Evolutionary conservation across 441 rosid genomes (phyloP), one percentile per base, ranked within the genome.

Genomic region (Dalechampia spathulata): DNA sequence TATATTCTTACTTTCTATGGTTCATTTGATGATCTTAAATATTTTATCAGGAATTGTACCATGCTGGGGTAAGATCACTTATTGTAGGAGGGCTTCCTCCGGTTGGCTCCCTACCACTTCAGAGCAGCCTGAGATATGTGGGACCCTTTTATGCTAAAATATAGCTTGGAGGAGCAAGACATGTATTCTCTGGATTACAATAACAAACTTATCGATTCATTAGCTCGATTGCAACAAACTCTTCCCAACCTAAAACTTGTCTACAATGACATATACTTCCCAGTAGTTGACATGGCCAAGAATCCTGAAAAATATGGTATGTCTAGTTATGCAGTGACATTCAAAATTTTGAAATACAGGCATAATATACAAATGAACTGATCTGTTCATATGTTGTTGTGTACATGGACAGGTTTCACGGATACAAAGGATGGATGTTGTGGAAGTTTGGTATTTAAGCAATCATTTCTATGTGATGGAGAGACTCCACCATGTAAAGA

Each of bases 391-490:
- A n/a, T n/a, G n/a, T n/a, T n/a, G n/a, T 20, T 45, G 23, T 2
- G 7, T 13, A 8, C 3, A 44, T 7, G 3, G 2, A 19, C 45
- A 58, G 62, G 62, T 34, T 47, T 58, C 47, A 13, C 4, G 5
- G 62, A 58, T 23, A 58, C 62, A 28, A 58, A 25, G 45, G 23
- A 25, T 19, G 53, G 37, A 1, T 58, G 54, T 16, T 47, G 62
- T 47, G 32, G 11, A 48, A 36, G 7, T 9, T 34, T 49, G 0
- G 4, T 2, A 3, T 8, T 25, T 6, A 5, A 10, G 2, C 0
- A 15, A 28, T 17, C 38, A 8, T 6, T 36, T 1, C n/a, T 58
- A 2, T 58, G 62, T n/a, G 19, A 26, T 23, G 36, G 16, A n/a
- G 6, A 7, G 3, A 49, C 22, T 37, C 14, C n/a, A 58, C 11